Base-by-base conservation (phyloP, 768 basidiomycete genomes). In the Tylopilus sp. region DNA sequence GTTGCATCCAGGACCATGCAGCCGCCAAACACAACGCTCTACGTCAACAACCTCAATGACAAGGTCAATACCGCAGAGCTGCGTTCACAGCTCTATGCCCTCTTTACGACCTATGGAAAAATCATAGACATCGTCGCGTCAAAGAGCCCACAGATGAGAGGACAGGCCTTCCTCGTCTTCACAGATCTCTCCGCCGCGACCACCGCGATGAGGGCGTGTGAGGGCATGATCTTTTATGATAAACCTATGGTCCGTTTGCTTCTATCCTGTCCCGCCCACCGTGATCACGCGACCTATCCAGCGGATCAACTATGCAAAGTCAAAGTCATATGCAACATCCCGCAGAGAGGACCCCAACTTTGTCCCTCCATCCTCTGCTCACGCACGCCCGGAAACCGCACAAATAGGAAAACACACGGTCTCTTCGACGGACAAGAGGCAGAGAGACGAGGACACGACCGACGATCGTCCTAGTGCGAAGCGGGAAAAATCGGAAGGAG, bases 141-240 rank as follows among this genome's bases (percentile, higher is more conserved):
- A 22, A 94, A 95, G 70, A 81, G 77, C 65, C 73, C 81, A 52
- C 88, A 85, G 70, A 91, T 90, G 85, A 81, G 86, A 57, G 95
- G 94, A 20, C 94, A 97, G 71, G 95, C 95, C 1, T 98, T 97
- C 71, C 85, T 98, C 64, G 93, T 95, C 61, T 98, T 97, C 72
- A 80, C 82, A 45, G 95, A 98, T 73, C 83, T 95, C 44, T 82
- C 90, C 10, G 83, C 85, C 48, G 91, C 93, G 51, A 98, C 95
- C 6, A 82, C 91, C 48, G 95, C 95, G 31, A 80, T 98, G 83
- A 80, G 95, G 44, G 91, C 88, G 41, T 88, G 94, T 65, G 88
- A 92, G 63, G 95, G 95, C 48, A 90, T 95, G 82, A 56, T 82
- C 23, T 95, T 95, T 71, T 97, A 95, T 65, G 88, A 92, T 64